phyloP scores from a whole-genome alignment of 2,329 filamentous ascomycete genomes.

The Sporothrix mexicana region DNA sequence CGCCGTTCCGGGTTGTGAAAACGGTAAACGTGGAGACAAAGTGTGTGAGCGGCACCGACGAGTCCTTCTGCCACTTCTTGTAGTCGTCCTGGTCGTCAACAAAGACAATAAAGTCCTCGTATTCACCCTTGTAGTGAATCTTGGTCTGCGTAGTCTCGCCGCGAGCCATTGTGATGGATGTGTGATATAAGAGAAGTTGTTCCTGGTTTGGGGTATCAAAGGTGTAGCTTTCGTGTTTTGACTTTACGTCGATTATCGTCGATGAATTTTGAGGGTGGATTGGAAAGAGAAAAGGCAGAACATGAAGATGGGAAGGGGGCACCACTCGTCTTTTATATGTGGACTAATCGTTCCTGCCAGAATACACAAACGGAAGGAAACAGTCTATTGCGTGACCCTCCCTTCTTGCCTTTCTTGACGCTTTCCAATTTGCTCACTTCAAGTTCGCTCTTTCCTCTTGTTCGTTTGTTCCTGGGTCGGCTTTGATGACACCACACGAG shows the following conservation, averaged over 20 bases:
- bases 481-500: slow-evolving; percentile 27
- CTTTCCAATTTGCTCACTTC: neutral
- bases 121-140: slow-evolving; percentile 80
- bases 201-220: neutral
- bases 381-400: slow-evolving; percentile 11
- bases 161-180: slow-evolving; percentile 64
- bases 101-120: slow-evolving; percentile 66
- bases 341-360: neutral
- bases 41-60: slow-evolving; percentile 77
- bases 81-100: slow-evolving; percentile 66
- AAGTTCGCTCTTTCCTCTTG: slow-evolving; percentile 11
- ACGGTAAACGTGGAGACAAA: slow-evolving; percentile 90
- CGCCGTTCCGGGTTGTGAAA: slow-evolving; percentile 85
- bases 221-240: neutral
- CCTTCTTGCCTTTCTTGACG: neutral
- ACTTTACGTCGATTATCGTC: slow-evolving; percentile 17
- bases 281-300: neutral
- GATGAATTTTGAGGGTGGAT: neutral
- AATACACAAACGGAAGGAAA: slow-evolving; percentile 3
- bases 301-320: neutral
- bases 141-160: slow-evolving; percentile 74
- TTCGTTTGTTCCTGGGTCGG: slow-evolving; percentile 34
- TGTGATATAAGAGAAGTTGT: neutral
- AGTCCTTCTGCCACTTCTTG: slow-evolving; percentile 83
- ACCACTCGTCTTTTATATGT: slow-evolving; percentile 18